phyloP scores from a whole-genome alignment of 1,284 basidiomycete genomes.

The Somion occarium region DNA sequence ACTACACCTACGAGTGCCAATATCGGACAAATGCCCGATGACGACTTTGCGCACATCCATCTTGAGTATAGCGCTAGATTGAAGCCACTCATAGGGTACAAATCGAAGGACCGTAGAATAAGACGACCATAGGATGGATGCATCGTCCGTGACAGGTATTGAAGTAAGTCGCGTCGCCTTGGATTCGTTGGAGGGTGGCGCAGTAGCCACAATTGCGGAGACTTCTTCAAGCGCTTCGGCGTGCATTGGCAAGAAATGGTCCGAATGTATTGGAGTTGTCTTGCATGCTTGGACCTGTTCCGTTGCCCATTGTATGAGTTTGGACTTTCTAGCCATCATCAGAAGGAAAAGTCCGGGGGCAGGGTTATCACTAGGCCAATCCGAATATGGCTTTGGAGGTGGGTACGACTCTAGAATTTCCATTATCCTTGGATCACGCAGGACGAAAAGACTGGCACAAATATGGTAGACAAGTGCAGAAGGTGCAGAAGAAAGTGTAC shows the following conservation, averaged over 20 bases:
- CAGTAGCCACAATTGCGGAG: constrained; percentile 17
- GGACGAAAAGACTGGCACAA: constrained; percentile 58
- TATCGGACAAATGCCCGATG: constrained; percentile 58
- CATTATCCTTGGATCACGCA: constrained; percentile 48
- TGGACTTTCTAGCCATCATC: constrained; percentile 42
- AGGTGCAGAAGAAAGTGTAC: constrained; percentile 37
- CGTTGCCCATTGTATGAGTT: constrained; percentile 57
- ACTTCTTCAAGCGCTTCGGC: constrained; percentile 37
- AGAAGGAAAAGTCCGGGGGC: constrained; percentile 60
- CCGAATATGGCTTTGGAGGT: constrained; percentile 32
- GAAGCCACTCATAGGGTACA: constrained; percentile 44
- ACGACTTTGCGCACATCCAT: constrained; percentile 48
- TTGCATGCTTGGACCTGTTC: constrained; percentile 37
- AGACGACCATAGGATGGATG: constrained; percentile 49
- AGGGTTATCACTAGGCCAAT: constrained; percentile 54
- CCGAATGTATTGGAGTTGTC: constrained; percentile 40
- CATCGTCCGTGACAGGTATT: constrained; percentile 32
- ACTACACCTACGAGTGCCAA: constrained; percentile 52
- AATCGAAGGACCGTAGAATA: constrained; percentile 46
- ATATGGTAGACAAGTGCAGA: constrained; percentile 59
- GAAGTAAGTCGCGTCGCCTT: constrained; percentile 15
- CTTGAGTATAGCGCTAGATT: constrained; percentile 29
- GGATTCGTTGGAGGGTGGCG: not conserved
- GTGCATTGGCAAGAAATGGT: constrained; percentile 44
- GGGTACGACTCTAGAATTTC: constrained; percentile 37